A percentile compares a stretch with the other conserved stretches of the same genome.
Conservation (phyloP, 192 early-diverging fungal genomes). For the Coemansia sp. region DNA sequence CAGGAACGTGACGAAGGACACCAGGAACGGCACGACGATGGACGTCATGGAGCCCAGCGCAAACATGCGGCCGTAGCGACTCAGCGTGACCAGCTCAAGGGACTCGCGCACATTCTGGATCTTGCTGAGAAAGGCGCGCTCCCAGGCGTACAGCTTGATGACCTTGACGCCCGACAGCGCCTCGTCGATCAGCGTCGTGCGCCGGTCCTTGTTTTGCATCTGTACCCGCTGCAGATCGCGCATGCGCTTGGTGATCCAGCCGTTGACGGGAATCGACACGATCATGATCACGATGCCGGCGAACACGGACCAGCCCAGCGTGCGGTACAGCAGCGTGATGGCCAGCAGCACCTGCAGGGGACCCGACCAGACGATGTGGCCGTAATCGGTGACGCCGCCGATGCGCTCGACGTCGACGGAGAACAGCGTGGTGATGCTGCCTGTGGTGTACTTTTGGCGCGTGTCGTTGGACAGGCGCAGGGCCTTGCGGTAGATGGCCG, state of each 20-base stretch:
- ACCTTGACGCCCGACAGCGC: slow-evolving; percentile 62
- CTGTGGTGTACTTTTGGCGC: slow-evolving; percentile 78
- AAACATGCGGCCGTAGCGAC: slow-evolving; percentile 31
- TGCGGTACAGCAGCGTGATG: slow-evolving; percentile 74
- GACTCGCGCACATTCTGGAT: slow-evolving; percentile 39
- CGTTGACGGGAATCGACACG: slow-evolving; percentile 69
- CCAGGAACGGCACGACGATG: slow-evolving; percentile 38
- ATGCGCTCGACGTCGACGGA: slow-evolving; percentile 79
- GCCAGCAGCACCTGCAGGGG: slow-evolving; percentile 80
- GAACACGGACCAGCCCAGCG: slow-evolving; percentile 79
- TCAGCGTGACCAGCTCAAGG: slow-evolving; percentile 49
- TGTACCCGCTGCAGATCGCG: slow-evolving; percentile 55
- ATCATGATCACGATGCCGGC: slow-evolving; percentile 85
- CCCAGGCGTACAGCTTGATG: slow-evolving; percentile 74
- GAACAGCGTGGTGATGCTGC: slow-evolving; percentile 74
- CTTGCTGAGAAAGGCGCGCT: slow-evolving; percentile 45
- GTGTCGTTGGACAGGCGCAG: slow-evolving; percentile 77
- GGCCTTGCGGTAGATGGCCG: slow-evolving; percentile 89
- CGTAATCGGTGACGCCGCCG: slow-evolving; percentile 64
- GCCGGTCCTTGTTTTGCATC: slow-evolving; percentile 67
- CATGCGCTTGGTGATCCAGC: slow-evolving; percentile 69
- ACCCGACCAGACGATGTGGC: slow-evolving; percentile 76
- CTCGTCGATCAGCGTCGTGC: slow-evolving; percentile 69
- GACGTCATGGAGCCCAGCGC: slow-evolving; percentile 32
- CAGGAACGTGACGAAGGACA: slow-evolving; percentile 48